phyloP scores from a whole-genome alignment of 495 filamentous ascomycete species.

The Podospora didyma region DNA sequence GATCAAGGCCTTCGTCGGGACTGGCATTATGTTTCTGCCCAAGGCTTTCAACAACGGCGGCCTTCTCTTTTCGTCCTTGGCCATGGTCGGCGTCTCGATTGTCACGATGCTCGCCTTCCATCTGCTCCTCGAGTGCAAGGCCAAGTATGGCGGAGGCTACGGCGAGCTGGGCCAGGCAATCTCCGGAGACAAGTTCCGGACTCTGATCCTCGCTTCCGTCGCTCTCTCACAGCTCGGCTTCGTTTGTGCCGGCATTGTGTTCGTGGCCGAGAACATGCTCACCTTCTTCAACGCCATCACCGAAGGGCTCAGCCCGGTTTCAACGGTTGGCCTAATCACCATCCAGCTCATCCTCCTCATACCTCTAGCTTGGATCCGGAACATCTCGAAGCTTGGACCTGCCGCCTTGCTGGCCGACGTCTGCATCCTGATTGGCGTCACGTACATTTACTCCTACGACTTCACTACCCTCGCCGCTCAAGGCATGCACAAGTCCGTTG shows the following conservation, averaged over 20 bases:
- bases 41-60: constrained; percentile 66
- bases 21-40: constrained; percentile 65
- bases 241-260: constrained; percentile 62
- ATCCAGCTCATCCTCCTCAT: constrained; percentile 54
- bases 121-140: constrained; percentile 55
- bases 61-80: constrained; percentile 59
- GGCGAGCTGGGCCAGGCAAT: constrained; percentile 59
- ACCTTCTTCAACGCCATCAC: constrained; percentile 55
- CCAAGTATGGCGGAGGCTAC: constrained; percentile 53
- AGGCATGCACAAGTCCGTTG: constrained; percentile 47
- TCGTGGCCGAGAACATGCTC: constrained; percentile 59
- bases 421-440: constrained; percentile 59
- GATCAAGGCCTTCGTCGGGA: constrained; percentile 62
- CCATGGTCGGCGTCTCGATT: constrained; percentile 51
- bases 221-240: constrained; percentile 64
- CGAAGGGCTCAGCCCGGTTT: constrained; percentile 33
- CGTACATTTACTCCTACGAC: constrained; percentile 62
- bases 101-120: constrained; percentile 59
- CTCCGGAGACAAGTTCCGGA: constrained; percentile 46
- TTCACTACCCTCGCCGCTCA: constrained; percentile 42
- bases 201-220: constrained; percentile 55
- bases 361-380: constrained; percentile 58
- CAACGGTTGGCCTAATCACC: constrained; percentile 46
- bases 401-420: constrained; percentile 57
- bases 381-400: constrained; percentile 60